phyloP scores from a whole-genome alignment of 164 flowering plant species.

The Pachysandra terminalis region DNA sequence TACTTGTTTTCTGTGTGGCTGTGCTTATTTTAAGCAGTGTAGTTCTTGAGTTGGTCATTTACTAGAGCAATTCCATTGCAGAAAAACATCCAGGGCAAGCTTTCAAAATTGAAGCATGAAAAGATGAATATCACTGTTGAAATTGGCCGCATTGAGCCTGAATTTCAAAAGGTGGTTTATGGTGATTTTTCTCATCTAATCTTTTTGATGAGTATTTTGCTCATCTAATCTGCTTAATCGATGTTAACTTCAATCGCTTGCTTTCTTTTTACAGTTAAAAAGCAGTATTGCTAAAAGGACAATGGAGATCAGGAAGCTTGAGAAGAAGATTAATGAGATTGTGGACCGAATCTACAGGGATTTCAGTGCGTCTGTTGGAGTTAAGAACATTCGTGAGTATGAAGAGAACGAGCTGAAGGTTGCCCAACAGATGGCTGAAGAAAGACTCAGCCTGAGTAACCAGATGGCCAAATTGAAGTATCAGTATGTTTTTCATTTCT shows the following conservation, averaged over 20 bases:
- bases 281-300: slow-evolving; percentile 38
- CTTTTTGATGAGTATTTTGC: not conserved
- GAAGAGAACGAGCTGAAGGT: slow-evolving; percentile 93
- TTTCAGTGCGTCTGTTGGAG: slow-evolving; percentile 92
- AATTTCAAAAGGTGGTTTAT: slow-evolving; percentile 55
- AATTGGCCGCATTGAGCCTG: slow-evolving; percentile 59
- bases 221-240: not conserved
- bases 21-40: not conserved
- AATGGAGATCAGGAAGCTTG: slow-evolving; percentile 53
- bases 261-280: slow-evolving; percentile 43
- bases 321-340: slow-evolving; percentile 83
- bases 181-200: not conserved
- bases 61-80: slow-evolving; percentile 32
- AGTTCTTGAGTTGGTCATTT: not conserved
- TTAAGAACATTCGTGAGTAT: slow-evolving; percentile 91
- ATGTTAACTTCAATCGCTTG: not conserved
- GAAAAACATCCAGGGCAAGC: slow-evolving; percentile 76
- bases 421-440: slow-evolving; percentile 69
- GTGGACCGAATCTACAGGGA: slow-evolving; percentile 74
- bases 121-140: slow-evolving; percentile 56
- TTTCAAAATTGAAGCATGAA: slow-evolving; percentile 58
- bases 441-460: slow-evolving; percentile 71
- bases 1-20: not conserved
- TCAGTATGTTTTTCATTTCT: slow-evolving; percentile 59
- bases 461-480: slow-evolving; percentile 85